phyloP scores from a whole-genome alignment of 768 basidiomycete genomes.

The Fomitopsis pulvina region DNA sequence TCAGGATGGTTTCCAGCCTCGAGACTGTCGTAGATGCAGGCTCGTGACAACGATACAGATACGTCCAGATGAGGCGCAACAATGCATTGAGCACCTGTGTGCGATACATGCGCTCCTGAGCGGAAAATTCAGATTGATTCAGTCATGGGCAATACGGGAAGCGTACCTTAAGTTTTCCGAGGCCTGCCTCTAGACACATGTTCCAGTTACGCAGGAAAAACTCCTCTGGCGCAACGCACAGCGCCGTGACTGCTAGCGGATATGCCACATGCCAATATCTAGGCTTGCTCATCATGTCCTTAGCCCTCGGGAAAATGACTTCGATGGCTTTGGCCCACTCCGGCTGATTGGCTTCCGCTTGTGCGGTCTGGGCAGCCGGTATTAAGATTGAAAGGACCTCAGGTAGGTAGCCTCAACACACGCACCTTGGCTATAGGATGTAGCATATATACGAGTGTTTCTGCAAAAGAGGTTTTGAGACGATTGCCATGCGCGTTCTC shows the following conservation, averaged over 20 bases:
- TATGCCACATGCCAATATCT: slow-evolving; percentile 88
- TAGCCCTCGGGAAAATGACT: slow-evolving; percentile 72
- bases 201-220: slow-evolving; percentile 83
- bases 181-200: slow-evolving; percentile 60
- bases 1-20: slow-evolving; percentile 69
- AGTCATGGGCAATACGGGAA: neutral
- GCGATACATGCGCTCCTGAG: slow-evolving; percentile 71
- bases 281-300: slow-evolving; percentile 81
- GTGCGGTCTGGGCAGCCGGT: slow-evolving; percentile 58
- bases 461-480: slow-evolving; percentile 81
- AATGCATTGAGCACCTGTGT: slow-evolving; percentile 74
- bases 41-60: slow-evolving; percentile 91
- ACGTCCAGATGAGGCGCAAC: slow-evolving; percentile 85
- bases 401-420: neutral
- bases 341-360: slow-evolving; percentile 94
- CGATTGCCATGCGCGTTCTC: slow-evolving; percentile 77
- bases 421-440: slow-evolving; percentile 85
- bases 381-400: neutral
- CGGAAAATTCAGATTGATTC: slow-evolving; percentile 4
- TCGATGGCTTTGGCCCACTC: slow-evolving; percentile 92
- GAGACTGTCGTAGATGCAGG: slow-evolving; percentile 71
- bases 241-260: slow-evolving; percentile 72
- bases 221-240: slow-evolving; percentile 84
- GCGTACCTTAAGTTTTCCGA: slow-evolving; percentile 74
- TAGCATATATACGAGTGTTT: slow-evolving; percentile 66